Percentiles rank a stretch among this genome's conserved stretches.
phyloP scores from a whole-genome alignment of 306 rosid species.

The Ormosia semicastrata region DNA sequence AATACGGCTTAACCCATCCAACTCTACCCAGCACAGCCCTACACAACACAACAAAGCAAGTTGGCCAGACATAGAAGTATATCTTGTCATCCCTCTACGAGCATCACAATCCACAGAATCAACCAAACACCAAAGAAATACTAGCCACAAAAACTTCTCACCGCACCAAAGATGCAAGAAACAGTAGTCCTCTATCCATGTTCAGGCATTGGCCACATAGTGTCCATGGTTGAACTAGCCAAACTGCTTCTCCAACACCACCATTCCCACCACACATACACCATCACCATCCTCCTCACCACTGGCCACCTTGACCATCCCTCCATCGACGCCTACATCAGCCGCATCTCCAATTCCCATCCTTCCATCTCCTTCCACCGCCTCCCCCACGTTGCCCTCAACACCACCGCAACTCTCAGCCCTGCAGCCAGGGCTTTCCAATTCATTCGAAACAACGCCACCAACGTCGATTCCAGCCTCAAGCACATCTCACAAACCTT shows the following conservation, averaged over 20 bases:
- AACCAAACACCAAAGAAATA: neutral
- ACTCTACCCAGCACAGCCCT: too few relatives aligned
- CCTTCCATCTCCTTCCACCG: slow-evolving; percentile 33
- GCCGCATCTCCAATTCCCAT: slow-evolving; percentile 17
- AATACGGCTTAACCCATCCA: too few relatives aligned
- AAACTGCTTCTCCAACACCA: neutral
- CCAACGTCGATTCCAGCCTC: slow-evolving; percentile 10
- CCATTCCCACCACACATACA: neutral
- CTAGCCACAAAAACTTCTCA: neutral
- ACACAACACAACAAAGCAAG: too few relatives aligned
- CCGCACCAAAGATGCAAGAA: neutral
- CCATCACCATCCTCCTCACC: slow-evolving; percentile 26
- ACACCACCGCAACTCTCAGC: neutral
- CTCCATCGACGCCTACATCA: slow-evolving; percentile 13
- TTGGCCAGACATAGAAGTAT: too few relatives aligned
- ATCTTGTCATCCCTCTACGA: too few relatives aligned
- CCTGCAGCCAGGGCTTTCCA: neutral
- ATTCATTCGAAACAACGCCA: neutral
- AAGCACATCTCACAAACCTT: neutral
- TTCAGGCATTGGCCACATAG: slow-evolving; percentile 27
- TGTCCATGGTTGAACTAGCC: slow-evolving; percentile 26
- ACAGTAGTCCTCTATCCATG: slow-evolving; percentile 19
- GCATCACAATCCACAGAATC: too few relatives aligned
- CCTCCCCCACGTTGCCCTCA: neutral
- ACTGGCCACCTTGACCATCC: slow-evolving; percentile 15